Conservation (phyloP, 208 protist genomes). For the Phytomonas sp. region DNA sequence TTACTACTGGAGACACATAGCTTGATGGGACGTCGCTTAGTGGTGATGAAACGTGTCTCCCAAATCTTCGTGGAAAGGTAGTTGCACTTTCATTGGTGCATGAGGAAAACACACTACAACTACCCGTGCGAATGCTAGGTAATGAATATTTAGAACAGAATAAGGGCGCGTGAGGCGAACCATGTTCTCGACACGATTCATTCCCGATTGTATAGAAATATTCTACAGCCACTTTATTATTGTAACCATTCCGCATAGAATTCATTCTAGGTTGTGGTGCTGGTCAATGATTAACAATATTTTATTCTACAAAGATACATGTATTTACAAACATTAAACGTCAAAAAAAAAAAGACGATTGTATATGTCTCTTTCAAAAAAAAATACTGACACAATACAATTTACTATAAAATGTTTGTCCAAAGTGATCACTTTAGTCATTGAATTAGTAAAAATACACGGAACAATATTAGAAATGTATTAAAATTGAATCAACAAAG, state of each 20-base stretch:
- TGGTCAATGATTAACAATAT: not conserved
- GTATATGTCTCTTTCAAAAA: not conserved
- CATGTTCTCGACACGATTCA: not conserved
- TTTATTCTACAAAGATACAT: not conserved
- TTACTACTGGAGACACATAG: not conserved
- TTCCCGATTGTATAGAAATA: not conserved
- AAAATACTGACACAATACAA: conserved; percentile 1
- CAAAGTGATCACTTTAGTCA: not conserved
- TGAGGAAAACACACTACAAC: not conserved
- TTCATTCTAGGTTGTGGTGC: not conserved
- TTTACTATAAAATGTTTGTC: not conserved
- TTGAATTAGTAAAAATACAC: conserved; percentile 7
- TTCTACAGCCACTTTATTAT: not conserved
- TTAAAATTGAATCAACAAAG: not conserved
- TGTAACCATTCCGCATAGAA: not conserved
- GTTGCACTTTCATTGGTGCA: not conserved
- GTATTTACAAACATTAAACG: not conserved
- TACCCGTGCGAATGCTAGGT: not conserved
- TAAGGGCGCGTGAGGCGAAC: not conserved
- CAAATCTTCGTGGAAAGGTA: not conserved
- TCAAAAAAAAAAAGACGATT: conserved; percentile 12
- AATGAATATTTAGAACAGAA: not conserved
- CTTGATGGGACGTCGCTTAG: not conserved
- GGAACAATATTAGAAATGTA: conserved; percentile 10
- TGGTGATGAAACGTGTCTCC: not conserved